Percentiles rank a stretch among this genome's conserved stretches.
Evolutionary conservation across 768 basidiomycete genomes (phyloP).

Genomic region (Trametes maxima): DNA sequence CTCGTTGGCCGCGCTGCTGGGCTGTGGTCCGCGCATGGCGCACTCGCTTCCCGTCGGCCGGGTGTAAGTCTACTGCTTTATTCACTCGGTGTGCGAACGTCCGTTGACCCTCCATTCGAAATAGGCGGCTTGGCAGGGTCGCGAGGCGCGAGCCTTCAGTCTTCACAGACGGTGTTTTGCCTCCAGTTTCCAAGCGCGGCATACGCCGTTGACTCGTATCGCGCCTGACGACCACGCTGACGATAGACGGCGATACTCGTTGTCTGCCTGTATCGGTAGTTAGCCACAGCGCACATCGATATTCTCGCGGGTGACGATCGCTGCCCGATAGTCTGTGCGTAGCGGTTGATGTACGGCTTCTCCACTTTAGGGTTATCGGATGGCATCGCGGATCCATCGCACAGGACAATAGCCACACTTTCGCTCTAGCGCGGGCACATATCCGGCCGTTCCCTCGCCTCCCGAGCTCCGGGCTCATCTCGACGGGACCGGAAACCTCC

Average conservation of each 20-base stretch:
- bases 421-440: neutral
- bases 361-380: slow-evolving; percentile 11
- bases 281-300: slow-evolving; percentile 9
- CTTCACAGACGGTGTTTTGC: neutral
- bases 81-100: neutral
- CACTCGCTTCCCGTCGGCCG: neutral
- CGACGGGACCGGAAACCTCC: neutral
- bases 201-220: neutral
- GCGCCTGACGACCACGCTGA: neutral
- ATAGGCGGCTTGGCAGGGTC: neutral
- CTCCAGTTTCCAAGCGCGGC: neutral
- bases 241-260: neutral
- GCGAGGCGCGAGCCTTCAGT: neutral
- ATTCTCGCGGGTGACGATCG: slow-evolving; percentile 6
- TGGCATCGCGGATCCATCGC: slow-evolving; percentile 10
- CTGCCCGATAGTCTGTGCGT: slow-evolving; percentile 15
- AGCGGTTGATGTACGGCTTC: neutral
- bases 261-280: neutral
- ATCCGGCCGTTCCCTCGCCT: neutral
- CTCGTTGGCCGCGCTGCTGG: slow-evolving; percentile 7
- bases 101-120: neutral
- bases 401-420: neutral
- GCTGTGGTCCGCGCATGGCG: neutral
- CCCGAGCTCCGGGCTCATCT: neutral
- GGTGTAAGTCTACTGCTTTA: neutral